Evolutionary conservation across 345 rosid genomes (phyloP).

Genomic region (Populus euphratica): DNA sequence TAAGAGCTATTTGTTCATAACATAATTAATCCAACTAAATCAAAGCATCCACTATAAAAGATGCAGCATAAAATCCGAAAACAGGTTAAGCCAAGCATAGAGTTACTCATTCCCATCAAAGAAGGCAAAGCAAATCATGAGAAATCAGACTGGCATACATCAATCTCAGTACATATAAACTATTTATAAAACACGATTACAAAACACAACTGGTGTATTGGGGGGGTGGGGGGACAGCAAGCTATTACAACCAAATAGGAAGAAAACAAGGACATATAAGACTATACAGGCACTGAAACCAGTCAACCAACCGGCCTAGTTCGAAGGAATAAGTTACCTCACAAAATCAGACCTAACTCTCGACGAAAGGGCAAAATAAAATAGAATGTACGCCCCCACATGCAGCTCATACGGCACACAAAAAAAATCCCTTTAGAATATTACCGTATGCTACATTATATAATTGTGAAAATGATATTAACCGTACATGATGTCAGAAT

Average conservation of each 20-base stretch:
- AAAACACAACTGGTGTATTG: neutral
- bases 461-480: neutral
- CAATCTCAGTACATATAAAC: neutral
- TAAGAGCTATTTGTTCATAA: neutral
- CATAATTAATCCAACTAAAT: neutral
- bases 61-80: neutral
- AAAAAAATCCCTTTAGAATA: neutral
- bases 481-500: neutral
- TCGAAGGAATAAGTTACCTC: conserved; percentile 17
- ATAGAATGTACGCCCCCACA: neutral
- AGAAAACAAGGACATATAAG: neutral
- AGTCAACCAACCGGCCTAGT: conserved; percentile 29
- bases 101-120: neutral
- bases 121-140: neutral
- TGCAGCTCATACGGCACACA: neutral
- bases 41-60: neutral
- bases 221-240: neutral
- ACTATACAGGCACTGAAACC: conserved; percentile 12
- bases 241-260: conserved; percentile 14
- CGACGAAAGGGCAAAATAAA: conserved; percentile 10
- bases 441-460: neutral
- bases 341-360: conserved; percentile 28
- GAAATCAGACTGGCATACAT: neutral
- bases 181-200: neutral
- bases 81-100: neutral